Percentiles rank a stretch among this genome's conserved stretches.
These are phyloP conservation scores for Marsdenia floribunda DNA, from an alignment of 257 asterid genomes.

Conservation along the genomic window DNA sequence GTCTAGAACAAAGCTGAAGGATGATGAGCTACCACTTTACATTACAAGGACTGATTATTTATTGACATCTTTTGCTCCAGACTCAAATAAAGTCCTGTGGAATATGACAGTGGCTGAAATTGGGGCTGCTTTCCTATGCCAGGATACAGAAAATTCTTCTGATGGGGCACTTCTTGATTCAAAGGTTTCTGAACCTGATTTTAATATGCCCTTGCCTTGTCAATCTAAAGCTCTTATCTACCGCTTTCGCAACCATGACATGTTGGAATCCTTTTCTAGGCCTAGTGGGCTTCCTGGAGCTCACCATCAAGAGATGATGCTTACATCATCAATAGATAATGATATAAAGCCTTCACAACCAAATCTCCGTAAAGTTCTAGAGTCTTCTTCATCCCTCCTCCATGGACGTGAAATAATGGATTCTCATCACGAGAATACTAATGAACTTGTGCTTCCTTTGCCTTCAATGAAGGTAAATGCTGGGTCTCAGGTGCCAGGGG, in stretches of 20 bases:
- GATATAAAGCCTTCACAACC: conserved; percentile 60
- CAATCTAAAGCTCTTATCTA: conserved; percentile 72
- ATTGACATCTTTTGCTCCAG: conserved; percentile 73
- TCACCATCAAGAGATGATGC: conserved; percentile 45
- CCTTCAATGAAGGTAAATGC: conserved; percentile 12
- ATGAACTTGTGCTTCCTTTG: conserved; percentile 21
- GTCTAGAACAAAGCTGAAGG: conserved; percentile 31
- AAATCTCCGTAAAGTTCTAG: conserved; percentile 47
- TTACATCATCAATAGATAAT: conserved; percentile 33
- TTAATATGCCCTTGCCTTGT: conserved; percentile 79
- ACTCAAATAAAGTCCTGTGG: conserved; percentile 76
- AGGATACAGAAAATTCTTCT: conserved; percentile 42
- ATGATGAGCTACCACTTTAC: conserved; percentile 57
- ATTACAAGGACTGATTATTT: conserved; percentile 87
- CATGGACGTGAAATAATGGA: conserved; percentile 22
- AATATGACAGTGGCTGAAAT: conserved; percentile 87
- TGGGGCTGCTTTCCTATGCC: conserved; percentile 83
- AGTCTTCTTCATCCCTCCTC: conserved; percentile 31
- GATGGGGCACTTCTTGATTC: conserved; percentile 34
- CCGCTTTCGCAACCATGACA: conserved; percentile 55
- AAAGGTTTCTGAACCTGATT: conserved; percentile 45
- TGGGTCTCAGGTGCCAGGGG: conserved; percentile 21
- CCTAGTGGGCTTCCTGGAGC: conserved; percentile 39
- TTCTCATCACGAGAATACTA: conserved; percentile 17
- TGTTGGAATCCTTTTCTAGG: conserved; percentile 37